Percentiles rank a stretch among this genome's conserved stretches.
phyloP scores from a whole-genome alignment of 371 early-diverging fungal genomes.

The Synchytrium microbalum region DNA sequence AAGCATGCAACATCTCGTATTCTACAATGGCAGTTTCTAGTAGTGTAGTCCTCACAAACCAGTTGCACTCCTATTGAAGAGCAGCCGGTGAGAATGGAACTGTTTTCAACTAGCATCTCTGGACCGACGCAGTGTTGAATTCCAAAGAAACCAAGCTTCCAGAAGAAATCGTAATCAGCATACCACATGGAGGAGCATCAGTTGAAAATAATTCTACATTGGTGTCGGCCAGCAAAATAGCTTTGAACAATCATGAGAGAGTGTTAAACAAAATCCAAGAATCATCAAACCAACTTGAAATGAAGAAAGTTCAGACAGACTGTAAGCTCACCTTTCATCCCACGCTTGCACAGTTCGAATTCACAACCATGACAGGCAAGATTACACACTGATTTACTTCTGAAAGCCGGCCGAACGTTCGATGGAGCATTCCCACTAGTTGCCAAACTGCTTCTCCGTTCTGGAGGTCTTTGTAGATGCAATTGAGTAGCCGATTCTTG shows the following conservation, averaged over 20 bases:
- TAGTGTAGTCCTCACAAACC: conserved; percentile 82
- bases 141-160: not conserved
- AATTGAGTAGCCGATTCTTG: too few species aligned
- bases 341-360: conserved; percentile 68
- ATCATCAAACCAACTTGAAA: too few species aligned
- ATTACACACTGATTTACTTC: too few species aligned
- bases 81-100: not conserved
- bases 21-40: conserved; percentile 84
- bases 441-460: too few species aligned
- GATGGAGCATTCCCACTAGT: too few species aligned
- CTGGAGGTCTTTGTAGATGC: too few species aligned
- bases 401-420: too few species aligned
- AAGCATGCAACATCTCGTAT: conserved; percentile 92
- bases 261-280: too few species aligned
- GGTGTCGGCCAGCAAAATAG: conserved; percentile 83
- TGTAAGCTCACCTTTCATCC: too few species aligned
- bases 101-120: conserved; percentile 6
- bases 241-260: too few species aligned
- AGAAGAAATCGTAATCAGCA: conserved; percentile 11
- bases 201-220: conserved; percentile 67
- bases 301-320: too few species aligned
- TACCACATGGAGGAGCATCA: conserved; percentile 78
- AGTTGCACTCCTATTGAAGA: conserved; percentile 61
- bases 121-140: not conserved
- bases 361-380: too few species aligned